Percentiles rank a stretch among this genome's conserved stretches.
Evolutionary conservation across 1,284 basidiomycete genomes (phyloP).

Genomic region (Cryptococcus jaspeensis): DNA sequence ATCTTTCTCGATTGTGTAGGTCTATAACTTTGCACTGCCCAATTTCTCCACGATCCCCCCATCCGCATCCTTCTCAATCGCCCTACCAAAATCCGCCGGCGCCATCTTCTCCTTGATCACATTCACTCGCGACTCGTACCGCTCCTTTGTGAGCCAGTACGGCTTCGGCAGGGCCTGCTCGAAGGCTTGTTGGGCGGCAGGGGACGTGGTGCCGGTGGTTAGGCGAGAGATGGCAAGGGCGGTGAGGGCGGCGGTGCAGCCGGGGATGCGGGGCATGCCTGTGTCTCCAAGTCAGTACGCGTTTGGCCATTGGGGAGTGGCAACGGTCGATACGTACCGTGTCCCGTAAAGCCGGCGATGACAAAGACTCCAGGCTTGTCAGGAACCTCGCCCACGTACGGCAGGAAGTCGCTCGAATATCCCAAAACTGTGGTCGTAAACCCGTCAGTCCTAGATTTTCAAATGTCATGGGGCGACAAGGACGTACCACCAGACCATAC

Average conservation of each 20-base stretch:
- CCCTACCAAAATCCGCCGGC: constrained; percentile 4
- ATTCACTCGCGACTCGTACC: constrained; percentile 23
- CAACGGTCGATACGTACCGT: constrained; percentile 23
- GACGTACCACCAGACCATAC: constrained; percentile 34
- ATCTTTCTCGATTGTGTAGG: too few relatives aligned
- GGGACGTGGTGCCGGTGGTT: constrained; percentile 7
- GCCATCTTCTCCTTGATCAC: constrained; percentile 26
- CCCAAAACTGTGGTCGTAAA: constrained; percentile 23
- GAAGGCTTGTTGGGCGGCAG: constrained; percentile 13
- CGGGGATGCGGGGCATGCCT: constrained; percentile 38
- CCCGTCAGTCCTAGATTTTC: neutral
- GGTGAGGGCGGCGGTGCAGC: constrained; percentile 23
- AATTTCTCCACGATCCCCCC: too few relatives aligned
- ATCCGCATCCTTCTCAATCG: neutral
- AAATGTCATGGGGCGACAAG: neutral
- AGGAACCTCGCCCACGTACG: constrained; percentile 28
- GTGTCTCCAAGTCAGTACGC: neutral
- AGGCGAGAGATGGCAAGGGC: constrained; percentile 11
- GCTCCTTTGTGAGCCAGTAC: constrained; percentile 24
- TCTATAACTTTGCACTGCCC: too few relatives aligned
- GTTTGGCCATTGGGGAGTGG: neutral
- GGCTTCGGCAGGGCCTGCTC: constrained; percentile 21
- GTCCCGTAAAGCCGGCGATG: constrained; percentile 36
- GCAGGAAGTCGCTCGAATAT: constrained; percentile 32
- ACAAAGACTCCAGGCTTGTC: constrained; percentile 27